Conservation (phyloP, 1,284 basidiomycete species). For the Calocybe gambosa region DNA sequence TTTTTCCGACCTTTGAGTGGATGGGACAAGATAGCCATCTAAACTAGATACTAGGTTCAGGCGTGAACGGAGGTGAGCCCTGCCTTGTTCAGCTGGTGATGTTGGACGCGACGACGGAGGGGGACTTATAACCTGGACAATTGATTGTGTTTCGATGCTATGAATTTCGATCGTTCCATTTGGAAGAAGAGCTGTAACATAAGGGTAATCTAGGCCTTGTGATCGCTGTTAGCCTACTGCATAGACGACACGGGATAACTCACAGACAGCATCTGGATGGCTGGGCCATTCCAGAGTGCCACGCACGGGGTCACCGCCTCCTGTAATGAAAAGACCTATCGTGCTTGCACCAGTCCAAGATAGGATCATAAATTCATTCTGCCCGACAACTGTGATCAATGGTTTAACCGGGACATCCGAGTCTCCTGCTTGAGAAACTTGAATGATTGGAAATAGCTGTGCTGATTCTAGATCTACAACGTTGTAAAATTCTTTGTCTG, state of each 20-base stretch:
- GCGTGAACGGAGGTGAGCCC: slow-evolving; percentile 18
- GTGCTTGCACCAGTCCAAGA: slow-evolving; percentile 73
- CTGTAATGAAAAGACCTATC: slow-evolving; percentile 80
- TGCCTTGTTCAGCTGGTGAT: slow-evolving; percentile 20
- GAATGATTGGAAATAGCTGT: slow-evolving; percentile 66
- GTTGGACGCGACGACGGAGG: slow-evolving; percentile 28
- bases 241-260: slow-evolving; percentile 24
- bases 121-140: slow-evolving; percentile 65
- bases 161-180: slow-evolving; percentile 80
- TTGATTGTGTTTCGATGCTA: slow-evolving; percentile 66
- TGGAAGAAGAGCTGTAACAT: slow-evolving; percentile 71
- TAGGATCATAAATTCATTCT: slow-evolving; percentile 75
- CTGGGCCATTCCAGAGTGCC: slow-evolving; percentile 82
- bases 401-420: slow-evolving; percentile 50
- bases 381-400: slow-evolving; percentile 67
- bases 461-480: slow-evolving; percentile 70
- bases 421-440: slow-evolving; percentile 62
- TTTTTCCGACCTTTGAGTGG: slow-evolving; percentile 50
- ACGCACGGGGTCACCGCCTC: slow-evolving; percentile 80
- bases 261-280: slow-evolving; percentile 75
- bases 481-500: slow-evolving; percentile 67
- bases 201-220: slow-evolving; percentile 76
- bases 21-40: slow-evolving; percentile 57
- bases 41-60: slow-evolving; percentile 41
- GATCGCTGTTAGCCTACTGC: background rate